These are phyloP conservation scores for Globisporangium recalcitrans DNA, from an alignment of 352 stramenopile species.

Conservation along the genomic window DNA sequence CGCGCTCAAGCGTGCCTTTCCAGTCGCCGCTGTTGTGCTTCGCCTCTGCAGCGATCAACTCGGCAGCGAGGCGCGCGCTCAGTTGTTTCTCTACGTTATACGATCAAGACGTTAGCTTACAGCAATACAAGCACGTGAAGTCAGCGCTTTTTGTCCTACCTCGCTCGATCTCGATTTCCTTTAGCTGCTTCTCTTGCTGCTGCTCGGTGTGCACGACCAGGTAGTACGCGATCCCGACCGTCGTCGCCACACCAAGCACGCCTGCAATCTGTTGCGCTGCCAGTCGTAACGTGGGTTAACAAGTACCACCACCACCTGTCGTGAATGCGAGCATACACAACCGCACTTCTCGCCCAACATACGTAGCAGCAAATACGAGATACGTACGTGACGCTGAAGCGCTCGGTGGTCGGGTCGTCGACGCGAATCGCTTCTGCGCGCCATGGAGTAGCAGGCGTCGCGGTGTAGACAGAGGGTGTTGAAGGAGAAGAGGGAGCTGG, in stretches of 20 bases:
- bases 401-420: not conserved
- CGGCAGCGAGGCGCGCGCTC: slow-evolving; percentile 54
- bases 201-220: slow-evolving; percentile 38
- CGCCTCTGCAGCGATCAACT: slow-evolving; percentile 61
- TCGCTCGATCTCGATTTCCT: slow-evolving; percentile 57
- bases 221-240: slow-evolving; percentile 43
- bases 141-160: slow-evolving; percentile 14
- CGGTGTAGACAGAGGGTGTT: not conserved
- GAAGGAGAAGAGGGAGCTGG: not conserved
- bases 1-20: slow-evolving; percentile 81
- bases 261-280: slow-evolving; percentile 18
- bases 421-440: slow-evolving; percentile 5
- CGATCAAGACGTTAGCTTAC: not conserved
- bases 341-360: not conserved
- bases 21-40: slow-evolving; percentile 68
- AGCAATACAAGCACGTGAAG: not conserved
- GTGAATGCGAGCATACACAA: not conserved
- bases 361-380: not conserved
- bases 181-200: slow-evolving; percentile 50
- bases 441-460: not conserved
- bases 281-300: not conserved
- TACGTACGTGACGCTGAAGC: slow-evolving; percentile 9
- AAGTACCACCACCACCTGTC: not conserved
- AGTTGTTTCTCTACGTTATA: slow-evolving; percentile 44
- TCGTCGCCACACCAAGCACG: slow-evolving; percentile 23